Evolutionary conservation across 73 alveolate genomes (phyloP), one percentile per base, ranked within the genome.

Genomic region (Effrenium voratum): DNA sequence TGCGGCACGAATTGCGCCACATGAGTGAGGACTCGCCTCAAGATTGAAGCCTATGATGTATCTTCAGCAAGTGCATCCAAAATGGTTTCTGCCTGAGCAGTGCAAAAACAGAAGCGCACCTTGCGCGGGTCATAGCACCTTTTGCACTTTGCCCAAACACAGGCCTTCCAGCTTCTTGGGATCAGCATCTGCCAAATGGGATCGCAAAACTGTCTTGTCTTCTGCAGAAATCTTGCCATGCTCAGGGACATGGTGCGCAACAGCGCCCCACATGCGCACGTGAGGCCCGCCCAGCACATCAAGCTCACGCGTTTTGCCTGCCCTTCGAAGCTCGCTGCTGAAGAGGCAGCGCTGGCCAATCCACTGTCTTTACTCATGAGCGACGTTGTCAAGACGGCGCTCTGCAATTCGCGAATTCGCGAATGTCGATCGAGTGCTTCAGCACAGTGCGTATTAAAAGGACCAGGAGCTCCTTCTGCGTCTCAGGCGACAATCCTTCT

Each of bases 391-490:
- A 75, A n/a, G 5, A 75, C 57, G 3, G 85, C 85, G 57, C 55
- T 75, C 16, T 75, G 85, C 85, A 75, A 2, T 26, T 75, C 85
- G 16, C 85, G 85, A 75, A 2, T 26, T 75, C 85, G 16, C 85
- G 85, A 40, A 36, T 6, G 36, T 75, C 85, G 8, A 19, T 10
- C 34, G 59, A 5, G 57, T 75, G 55, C 44, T 75, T 75, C 52
- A 75, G 36, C 34, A 75, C 85, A 3, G 85, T 6, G 55, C 38
- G n/a, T 49, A 55, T 55, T 34, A 75, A 26, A 32, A 75, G 55
- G 16, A 75, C 55, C 36, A 19, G 2, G 3, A 75, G 57, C 44
- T 75, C 38, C 57, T 19, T 36, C 36, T 75, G 85, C 5, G 28
- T 8, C 24, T 75, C 85, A 12, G 85, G 36, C 19, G 55, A 4